Percentiles rank a stretch among this genome's conserved stretches.
phyloP scores from a whole-genome alignment of 2,329 filamentous ascomycete species.

The Alternaria consortialis region DNA sequence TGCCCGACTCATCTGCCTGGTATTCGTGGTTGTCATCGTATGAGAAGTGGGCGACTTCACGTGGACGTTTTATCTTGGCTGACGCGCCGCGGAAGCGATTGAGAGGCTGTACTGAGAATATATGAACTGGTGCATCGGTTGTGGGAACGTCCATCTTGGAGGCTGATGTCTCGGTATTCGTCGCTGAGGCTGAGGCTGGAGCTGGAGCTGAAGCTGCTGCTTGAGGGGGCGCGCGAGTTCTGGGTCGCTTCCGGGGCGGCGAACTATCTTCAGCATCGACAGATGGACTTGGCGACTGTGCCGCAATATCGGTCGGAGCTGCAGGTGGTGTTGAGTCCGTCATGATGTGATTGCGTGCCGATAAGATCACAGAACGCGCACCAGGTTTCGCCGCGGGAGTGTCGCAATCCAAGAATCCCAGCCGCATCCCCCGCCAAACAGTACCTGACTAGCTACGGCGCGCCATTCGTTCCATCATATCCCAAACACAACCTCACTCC shows the following conservation, averaged over 20 bases:
- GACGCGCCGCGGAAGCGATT: constrained; percentile 46
- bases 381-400: constrained; percentile 7
- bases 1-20: constrained; percentile 76
- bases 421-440: constrained; percentile 1
- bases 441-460: constrained; percentile 23
- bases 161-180: neutral
- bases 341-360: neutral
- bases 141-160: neutral
- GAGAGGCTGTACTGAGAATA: constrained; percentile 45
- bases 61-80: constrained; percentile 46
- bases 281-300: constrained; percentile 12
- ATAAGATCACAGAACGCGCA: neutral
- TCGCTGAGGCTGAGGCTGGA: constrained; percentile 5
- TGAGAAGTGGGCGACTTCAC: constrained; percentile 94
- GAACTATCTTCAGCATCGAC: constrained; percentile 24
- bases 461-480: constrained; percentile 9
- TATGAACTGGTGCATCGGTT: constrained; percentile 11
- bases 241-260: constrained; percentile 42
- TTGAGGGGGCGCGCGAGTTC: constrained; percentile 46
- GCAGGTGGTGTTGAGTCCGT: neutral
- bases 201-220: constrained; percentile 21
- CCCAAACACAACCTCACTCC: constrained; percentile 3
- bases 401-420: neutral
- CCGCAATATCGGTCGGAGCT: constrained; percentile 4
- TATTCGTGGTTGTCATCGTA: constrained; percentile 86